Base-by-base conservation (phyloP, 805 yeast species). In the Candida sanyiensis region DNA sequence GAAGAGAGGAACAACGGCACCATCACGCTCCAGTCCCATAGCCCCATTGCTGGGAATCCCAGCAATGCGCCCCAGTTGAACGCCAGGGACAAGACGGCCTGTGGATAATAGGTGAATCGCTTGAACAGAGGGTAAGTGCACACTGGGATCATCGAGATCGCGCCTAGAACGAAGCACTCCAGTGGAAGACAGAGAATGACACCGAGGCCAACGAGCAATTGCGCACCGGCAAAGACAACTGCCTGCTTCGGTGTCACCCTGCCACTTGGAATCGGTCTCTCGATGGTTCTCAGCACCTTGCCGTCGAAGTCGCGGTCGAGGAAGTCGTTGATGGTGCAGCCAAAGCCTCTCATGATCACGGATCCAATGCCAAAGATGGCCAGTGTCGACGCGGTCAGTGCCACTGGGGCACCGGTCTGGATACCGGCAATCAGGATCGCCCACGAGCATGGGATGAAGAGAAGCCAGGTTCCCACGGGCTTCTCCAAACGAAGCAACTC, bases 11-110 rank as follows among this genome's bases (percentile, higher is more conserved):
- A 86, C 35, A 93, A 65, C 1, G 96, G 86, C 3, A 75, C 64
- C 77, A 89, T 89, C 5, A 87, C 82, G 8, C 77, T 63, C 67
- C 76, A 70, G 51, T 82, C 74, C 73, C 90, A 73, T 4, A 90
- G 76, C 0, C 94, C 95, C 77, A 93, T 85, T 2, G 97, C 97
- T 7, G 98, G 97, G 62, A 85, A 90, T 0, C 97, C 98, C 22
- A 93, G 62, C 28, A 93, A 56, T 12, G 95, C 86, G 26, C 95
- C 97, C 97, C 98, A 93, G 44, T 85, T 82, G 61, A 86, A 93
- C 53, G 95, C 84, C 9, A 82, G 69, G 27, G 94, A 75, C 10
- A 94, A 69, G 48, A 76, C 78, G 12, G 77, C 76, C 60, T 93
- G 99, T 12, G 99, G 99, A 58, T 90, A 93, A 59, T 90, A 87